Conservation (phyloP, 73 alveolate genomes). For the Halteria grandinella region DNA sequence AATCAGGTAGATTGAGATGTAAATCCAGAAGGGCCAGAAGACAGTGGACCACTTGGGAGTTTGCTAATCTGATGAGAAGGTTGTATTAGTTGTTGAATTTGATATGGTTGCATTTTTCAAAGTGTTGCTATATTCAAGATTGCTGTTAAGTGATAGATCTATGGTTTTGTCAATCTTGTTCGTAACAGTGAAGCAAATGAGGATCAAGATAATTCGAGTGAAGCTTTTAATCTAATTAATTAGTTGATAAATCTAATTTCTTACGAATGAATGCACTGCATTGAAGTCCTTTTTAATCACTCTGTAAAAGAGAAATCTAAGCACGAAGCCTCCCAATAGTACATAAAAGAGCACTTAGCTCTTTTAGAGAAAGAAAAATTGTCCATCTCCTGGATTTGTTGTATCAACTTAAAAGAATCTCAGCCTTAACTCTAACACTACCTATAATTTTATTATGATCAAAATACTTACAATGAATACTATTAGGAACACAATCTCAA, state of each 20-base stretch:
- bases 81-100: neutral
- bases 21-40: constrained; percentile 55
- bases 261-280: constrained; percentile 38
- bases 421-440: neutral
- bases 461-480: neutral
- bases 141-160: neutral
- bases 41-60: constrained; percentile 53
- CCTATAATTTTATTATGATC: neutral
- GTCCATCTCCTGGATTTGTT: too few relatives aligned
- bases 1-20: constrained; percentile 28
- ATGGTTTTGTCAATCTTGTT: constrained; percentile 10
- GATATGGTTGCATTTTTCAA: neutral
- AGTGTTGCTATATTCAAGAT: neutral
- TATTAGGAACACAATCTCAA: neutral
- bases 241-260: too few relatives aligned
- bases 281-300: constrained; percentile 45
- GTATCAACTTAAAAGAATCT: neutral
- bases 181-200: constrained; percentile 15
- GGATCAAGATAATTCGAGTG: constrained; percentile 22
- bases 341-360: constrained; percentile 16
- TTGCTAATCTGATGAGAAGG: too few relatives aligned
- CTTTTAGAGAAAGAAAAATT: too few relatives aligned
- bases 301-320: constrained; percentile 33
- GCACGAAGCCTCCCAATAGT: constrained; percentile 18
- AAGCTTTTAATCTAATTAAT: constrained; percentile 27